phyloP scores from a whole-genome alignment of 768 basidiomycete genomes.

The Leccinum incarnatum region DNA sequence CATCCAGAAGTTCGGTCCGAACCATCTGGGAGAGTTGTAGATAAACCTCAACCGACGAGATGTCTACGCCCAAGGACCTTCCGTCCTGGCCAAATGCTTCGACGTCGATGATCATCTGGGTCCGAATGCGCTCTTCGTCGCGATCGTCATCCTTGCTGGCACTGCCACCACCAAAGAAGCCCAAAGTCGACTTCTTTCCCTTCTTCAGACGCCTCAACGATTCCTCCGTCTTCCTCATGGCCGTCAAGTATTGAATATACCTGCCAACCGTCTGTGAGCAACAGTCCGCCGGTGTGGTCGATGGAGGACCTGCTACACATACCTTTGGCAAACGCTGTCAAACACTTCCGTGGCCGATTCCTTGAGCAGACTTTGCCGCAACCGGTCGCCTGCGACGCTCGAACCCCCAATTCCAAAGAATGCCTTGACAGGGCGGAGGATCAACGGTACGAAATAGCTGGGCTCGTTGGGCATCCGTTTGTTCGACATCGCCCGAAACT shows the following conservation, averaged over 20 bases:
- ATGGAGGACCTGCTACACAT: slow-evolving; percentile 5
- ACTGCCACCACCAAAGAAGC: slow-evolving; percentile 64
- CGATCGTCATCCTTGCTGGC: slow-evolving; percentile 57
- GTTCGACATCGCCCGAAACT: slow-evolving; percentile 83
- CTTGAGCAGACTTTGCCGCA: slow-evolving; percentile 54
- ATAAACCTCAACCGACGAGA: slow-evolving; percentile 52
- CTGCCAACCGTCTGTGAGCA: slow-evolving; percentile 35
- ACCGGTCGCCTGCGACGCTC: slow-evolving; percentile 56
- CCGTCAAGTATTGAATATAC: slow-evolving; percentile 75
- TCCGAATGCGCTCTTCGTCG: slow-evolving; percentile 86
- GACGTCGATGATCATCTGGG: slow-evolving; percentile 83
- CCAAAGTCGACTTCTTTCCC: slow-evolving; percentile 75
- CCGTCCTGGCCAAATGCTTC: slow-evolving; percentile 82
- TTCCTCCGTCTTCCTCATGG: slow-evolving; percentile 92
- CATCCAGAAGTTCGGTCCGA: slow-evolving; percentile 39
- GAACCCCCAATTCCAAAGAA: slow-evolving; percentile 64
- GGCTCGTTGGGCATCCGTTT: slow-evolving; percentile 71
- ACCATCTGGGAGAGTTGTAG: slow-evolving; percentile 59
- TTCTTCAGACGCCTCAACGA: slow-evolving; percentile 84
- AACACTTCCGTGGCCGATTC: slow-evolving; percentile 62
- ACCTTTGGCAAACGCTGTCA: slow-evolving; percentile 68
- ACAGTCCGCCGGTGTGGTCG: neutral
- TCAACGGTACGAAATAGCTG: slow-evolving; percentile 80
- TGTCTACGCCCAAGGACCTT: slow-evolving; percentile 60
- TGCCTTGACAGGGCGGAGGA: slow-evolving; percentile 74